These are phyloP conservation scores for Trichoderma sp. DNA, from an alignment of 2,329 filamentous ascomycete species.

Conservation along the genomic window DNA sequence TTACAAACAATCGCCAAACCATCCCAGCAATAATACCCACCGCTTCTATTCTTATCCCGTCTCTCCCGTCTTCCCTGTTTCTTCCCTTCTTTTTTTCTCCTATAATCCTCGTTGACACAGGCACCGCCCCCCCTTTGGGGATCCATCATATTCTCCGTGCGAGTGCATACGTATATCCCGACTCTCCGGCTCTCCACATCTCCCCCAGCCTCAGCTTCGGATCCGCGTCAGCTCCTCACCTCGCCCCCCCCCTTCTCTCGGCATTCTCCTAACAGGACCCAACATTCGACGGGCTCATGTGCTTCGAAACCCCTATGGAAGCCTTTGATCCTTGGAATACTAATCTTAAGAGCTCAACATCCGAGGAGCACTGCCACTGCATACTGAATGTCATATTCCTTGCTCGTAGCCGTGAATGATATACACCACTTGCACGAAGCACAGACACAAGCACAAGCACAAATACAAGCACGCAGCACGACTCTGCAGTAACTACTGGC, in stretches of 20 bases:
- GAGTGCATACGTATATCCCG: slow-evolving; percentile 3
- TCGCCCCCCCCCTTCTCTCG: neutral
- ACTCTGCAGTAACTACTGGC: too few relatives aligned
- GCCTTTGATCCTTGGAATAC: neutral
- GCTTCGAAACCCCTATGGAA: neutral
- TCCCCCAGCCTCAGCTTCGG: slow-evolving; percentile 1
- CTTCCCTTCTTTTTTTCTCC: neutral
- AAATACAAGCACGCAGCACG: too few relatives aligned
- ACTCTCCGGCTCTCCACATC: slow-evolving; percentile 1
- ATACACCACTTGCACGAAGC: neutral
- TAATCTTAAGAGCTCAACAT: too few relatives aligned
- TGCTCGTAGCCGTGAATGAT: neutral
- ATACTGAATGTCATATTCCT: neutral
- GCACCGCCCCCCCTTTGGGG: neutral
- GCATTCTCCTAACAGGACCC: neutral
- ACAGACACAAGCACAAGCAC: neutral
- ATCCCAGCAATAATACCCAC: neutral
- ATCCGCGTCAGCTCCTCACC: slow-evolving; percentile 1
- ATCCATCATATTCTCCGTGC: slow-evolving; percentile 3
- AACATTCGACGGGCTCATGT: neutral
- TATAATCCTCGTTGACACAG: neutral
- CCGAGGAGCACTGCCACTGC: neutral
- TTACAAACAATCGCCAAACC: neutral
- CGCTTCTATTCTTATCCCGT: neutral
- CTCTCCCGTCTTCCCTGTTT: neutral